Evolutionary conservation across 2,329 filamentous ascomycete genomes (phyloP), one percentile per base, ranked within the genome.

Genomic region (Fusarium xyrophilum): DNA sequence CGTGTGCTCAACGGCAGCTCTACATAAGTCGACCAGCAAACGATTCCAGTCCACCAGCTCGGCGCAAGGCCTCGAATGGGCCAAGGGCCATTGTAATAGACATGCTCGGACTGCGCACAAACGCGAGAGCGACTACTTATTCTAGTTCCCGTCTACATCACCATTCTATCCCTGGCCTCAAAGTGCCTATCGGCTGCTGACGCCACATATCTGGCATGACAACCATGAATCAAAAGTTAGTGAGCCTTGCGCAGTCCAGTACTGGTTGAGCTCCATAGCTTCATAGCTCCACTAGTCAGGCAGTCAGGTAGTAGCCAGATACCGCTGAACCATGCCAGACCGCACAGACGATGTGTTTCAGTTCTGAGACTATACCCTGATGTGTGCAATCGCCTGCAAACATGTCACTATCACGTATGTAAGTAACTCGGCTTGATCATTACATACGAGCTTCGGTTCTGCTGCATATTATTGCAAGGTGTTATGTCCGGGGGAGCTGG

Each of bases 61-160:
- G 75, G 75, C 67, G 71, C 46, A 75, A 68, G 60, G 52, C 59
- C 76, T 77, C 67, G 56, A 76, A 75, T 61, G 52, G 74, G 76
- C 42, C 69, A 75, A 76, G 74, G 68, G 65, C 54, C 44, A 70
- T 68, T 63, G 55, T 53, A 59, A 56, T 65, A 56, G 55, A 59
- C 71, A 59, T 63, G 48, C 59, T 50, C 58, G 64, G 52, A 66
- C 60, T 63, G 46, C 60, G n/a, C 38, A 46, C 28, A 54, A 63
- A 63, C 51, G 50, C 52, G 60, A 74, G 50, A 40, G 48, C 43
- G 42, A 40, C 66, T 50, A 43, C n/a, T 27, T 43, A 38, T 50
- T 50, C 32, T 63, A 66, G 68, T 55, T 59, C 58, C 68, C 59
- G 69, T 65, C 58, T 47, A 39, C 57, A 67, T 60, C 61, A 50